Percentiles rank a stretch among this genome's conserved stretches.
phyloP scores from a whole-genome alignment of 164 flowering plant species.

The Chloranthus sessilifolius region DNA sequence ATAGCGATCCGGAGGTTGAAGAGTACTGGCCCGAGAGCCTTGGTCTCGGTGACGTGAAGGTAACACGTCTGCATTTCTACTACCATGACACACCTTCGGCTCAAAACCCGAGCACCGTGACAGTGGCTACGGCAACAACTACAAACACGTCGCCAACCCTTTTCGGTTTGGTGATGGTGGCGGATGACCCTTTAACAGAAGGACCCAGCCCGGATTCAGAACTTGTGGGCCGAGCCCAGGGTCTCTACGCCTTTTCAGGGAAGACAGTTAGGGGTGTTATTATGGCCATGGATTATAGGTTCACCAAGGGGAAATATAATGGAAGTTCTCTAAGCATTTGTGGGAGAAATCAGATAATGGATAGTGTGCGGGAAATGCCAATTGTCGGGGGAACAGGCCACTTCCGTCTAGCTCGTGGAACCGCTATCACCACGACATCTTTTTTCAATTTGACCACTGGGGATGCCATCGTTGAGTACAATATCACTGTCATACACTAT shows the following conservation, averaged over 20 bases:
- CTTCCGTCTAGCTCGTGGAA: conserved; percentile 10
- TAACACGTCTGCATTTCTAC: conserved; percentile 11
- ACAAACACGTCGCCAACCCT: not conserved
- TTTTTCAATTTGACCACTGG: conserved; percentile 2
- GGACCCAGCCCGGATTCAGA: conserved; percentile 1
- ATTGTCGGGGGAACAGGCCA: conserved; percentile 7
- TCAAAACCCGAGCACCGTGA: not conserved
- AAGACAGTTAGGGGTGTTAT: not conserved
- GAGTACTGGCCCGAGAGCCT: conserved; percentile 4
- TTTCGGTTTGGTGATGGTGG: conserved; percentile 1
- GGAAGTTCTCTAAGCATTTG: conserved; percentile 12
- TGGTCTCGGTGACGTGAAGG: conserved; percentile 8
- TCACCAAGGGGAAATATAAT: conserved; percentile 6
- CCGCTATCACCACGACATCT: conserved; percentile 3
- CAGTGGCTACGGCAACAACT: not conserved
- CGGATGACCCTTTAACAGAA: conserved; percentile 6
- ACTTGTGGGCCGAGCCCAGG: conserved; percentile 8
- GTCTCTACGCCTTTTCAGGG: not conserved
- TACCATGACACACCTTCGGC: conserved; percentile 4
- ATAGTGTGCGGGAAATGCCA: conserved; percentile 2
- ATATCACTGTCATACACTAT: conserved; percentile 24
- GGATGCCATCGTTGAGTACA: conserved; percentile 20
- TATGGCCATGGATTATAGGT: conserved; percentile 7
- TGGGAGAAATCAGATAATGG: conserved; percentile 3
- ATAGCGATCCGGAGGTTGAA: not conserved